A percentile compares a stretch with the other conserved stretches of the same genome.
Conservation (phyloP, 441 rosid genomes). For the Syzygium malaccense region DNA sequence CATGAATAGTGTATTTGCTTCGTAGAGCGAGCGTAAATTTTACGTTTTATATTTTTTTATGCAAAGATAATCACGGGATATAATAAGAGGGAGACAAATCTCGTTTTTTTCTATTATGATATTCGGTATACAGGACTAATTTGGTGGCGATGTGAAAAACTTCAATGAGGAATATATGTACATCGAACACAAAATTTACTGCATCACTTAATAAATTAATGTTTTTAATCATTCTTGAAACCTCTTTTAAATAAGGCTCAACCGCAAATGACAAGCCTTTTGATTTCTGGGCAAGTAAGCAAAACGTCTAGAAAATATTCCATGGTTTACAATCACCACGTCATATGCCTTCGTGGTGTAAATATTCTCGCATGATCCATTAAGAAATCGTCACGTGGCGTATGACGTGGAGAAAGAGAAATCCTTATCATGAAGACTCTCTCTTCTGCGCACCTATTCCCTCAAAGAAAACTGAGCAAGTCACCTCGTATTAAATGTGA, state of each 20-base stretch:
- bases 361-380: too few species aligned
- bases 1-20: too few species aligned
- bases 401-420: too few species aligned
- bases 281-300: not conserved
- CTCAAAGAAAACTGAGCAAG: too few species aligned
- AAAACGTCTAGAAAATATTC: too few species aligned
- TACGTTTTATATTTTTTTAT: not conserved
- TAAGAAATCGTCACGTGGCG: too few species aligned
- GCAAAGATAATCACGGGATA: not conserved
- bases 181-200: not conserved
- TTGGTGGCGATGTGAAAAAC: not conserved
- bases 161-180: not conserved
- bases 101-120: not conserved
- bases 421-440: too few species aligned
- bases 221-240: not conserved
- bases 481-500: too few species aligned
- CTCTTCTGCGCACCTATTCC: too few species aligned
- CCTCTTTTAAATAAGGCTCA: not conserved
- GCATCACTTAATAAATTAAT: not conserved
- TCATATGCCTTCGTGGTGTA: too few species aligned
- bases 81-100: accelerated
- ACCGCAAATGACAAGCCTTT: not conserved
- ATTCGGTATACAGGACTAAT: not conserved
- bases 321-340: too few species aligned
- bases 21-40: not conserved